phyloP scores from a whole-genome alignment of 202 grass and related monocot species.

The Panicum virgatum region DNA sequence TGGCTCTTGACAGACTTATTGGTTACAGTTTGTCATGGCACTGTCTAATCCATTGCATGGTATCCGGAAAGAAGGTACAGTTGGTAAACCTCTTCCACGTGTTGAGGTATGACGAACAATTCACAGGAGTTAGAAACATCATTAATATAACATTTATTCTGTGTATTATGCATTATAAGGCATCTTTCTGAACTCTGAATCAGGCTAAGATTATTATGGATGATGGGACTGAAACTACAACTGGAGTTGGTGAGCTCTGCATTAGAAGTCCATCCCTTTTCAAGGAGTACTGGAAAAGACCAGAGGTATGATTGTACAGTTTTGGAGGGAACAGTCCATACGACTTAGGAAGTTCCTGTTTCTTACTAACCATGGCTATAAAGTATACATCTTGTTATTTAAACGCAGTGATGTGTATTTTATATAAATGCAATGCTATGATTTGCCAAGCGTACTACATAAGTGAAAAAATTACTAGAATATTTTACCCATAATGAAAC shows the following conservation, averaged over 20 bases:
- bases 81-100: constrained; percentile 84
- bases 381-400: constrained; percentile 19
- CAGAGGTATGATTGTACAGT: constrained; percentile 53
- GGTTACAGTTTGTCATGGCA: constrained; percentile 93
- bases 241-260: constrained; percentile 88
- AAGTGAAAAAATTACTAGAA: constrained; percentile 12
- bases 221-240: constrained; percentile 57
- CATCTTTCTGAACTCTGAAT: constrained; percentile 12
- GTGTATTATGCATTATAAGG: constrained; percentile 17
- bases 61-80: constrained; percentile 73
- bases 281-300: constrained; percentile 92
- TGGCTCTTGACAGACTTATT: constrained; percentile 24
- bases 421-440: neutral
- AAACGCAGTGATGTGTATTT: neutral
- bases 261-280: constrained; percentile 94
- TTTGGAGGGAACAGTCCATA: neutral
- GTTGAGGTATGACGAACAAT: constrained; percentile 67
- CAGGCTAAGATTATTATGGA: constrained; percentile 90
- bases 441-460: neutral
- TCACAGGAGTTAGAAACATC: constrained; percentile 26
- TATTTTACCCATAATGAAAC: neutral
- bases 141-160: constrained; percentile 5
- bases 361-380: neutral
- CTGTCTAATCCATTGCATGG: constrained; percentile 93
- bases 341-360: neutral